Evolutionary conservation across 352 stramenopile species (phyloP), one percentile per base, ranked within the genome.

Genomic region (Elongisporangium anandrum): DNA sequence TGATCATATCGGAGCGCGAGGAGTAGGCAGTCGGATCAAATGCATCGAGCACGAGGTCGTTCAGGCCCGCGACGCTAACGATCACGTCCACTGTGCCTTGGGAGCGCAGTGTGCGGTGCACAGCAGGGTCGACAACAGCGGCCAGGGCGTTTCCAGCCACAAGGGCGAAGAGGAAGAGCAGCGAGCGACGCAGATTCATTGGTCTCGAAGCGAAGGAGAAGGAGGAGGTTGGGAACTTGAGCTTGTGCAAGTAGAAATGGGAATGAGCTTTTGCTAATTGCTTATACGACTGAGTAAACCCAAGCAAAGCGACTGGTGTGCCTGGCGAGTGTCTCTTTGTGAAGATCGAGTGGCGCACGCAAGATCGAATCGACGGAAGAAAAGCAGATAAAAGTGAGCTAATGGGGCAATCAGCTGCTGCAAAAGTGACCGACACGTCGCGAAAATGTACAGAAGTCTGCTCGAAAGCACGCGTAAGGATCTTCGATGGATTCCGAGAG

Each of bases 1-100:
- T n/a, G 24, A 76, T 73, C 54, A 52, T 49, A 38, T 52, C 58
- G n/a, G 53, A 65, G 50, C 62, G 57, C 8, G 65, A 65, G 6
- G 34, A 45, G 34, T 45, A 45, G 5, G 13, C 13, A 12, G 9
- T 17, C 13, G 34, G 34, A 12, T 45, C 34, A 12, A 45, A 45
- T 17, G 10, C 1, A 12, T 16, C 4, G 5, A 45, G 12, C 16
- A 45, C 34, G 9, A 45, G 9, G 1, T 17, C 1, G 34, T 45
- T 45, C 7, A 45, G 34, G 4, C 34, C 21, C 17, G 59, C 41
- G 26, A 72, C 24, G 15, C 56, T 69, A 10, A 75, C 55, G 48
- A 70, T 53, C 20, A 70, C 39, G 59, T 69, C 70, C 20, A 70
- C 58, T 2, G 57, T 62, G 41, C 57, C 54, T 12, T 73, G 57